These are phyloP conservation scores for Eremomyces bilateralis DNA, from an alignment of 495 filamentous ascomycete genomes.

Conservation along the genomic window DNA sequence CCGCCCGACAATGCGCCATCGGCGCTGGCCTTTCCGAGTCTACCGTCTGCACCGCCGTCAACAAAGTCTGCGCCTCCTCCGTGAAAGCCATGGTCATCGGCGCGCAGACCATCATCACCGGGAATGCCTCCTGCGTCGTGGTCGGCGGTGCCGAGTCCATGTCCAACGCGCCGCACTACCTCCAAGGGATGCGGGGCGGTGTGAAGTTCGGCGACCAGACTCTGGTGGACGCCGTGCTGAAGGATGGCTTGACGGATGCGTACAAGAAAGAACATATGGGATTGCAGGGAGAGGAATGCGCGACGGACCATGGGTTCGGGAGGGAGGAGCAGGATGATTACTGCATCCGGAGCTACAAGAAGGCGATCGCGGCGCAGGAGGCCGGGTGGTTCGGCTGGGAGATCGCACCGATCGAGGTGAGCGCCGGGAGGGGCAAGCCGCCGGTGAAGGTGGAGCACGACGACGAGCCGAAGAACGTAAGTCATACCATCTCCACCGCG, in stretches of 20 bases:
- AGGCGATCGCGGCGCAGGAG: conserved; percentile 66
- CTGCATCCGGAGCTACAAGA: conserved; percentile 77
- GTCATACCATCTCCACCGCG: conserved; percentile 6
- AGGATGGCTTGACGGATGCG: conserved; percentile 81
- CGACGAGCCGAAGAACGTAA: conserved; percentile 83
- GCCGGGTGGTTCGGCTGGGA: conserved; percentile 59
- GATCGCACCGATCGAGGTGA: conserved; percentile 76
- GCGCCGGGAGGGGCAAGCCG: conserved; percentile 77
- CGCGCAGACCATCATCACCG: conserved; percentile 89
- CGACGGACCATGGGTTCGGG: conserved; percentile 55
- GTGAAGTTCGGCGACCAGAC: conserved; percentile 76
- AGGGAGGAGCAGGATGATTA: conserved; percentile 81
- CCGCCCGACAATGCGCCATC: conserved; percentile 82
- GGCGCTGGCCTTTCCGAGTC: conserved; percentile 58
- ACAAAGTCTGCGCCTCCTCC: conserved; percentile 94
- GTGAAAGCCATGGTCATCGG: conserved; percentile 89
- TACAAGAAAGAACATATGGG: conserved; percentile 93
- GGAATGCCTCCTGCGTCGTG: conserved; percentile 72
- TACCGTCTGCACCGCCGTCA: conserved; percentile 77
- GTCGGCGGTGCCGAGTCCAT: conserved; percentile 93
- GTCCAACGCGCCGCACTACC: conserved; percentile 95
- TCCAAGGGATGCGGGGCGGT: conserved; percentile 59
- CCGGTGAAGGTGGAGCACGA: conserved; percentile 58
- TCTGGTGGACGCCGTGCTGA: conserved; percentile 73
- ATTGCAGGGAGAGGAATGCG: conserved; percentile 76